A percentile compares a stretch with the other conserved stretches of the same genome.
Evolutionary conservation across 2,329 filamentous ascomycete genomes (phyloP).

Genomic region (Celoporthe dispersa): DNA sequence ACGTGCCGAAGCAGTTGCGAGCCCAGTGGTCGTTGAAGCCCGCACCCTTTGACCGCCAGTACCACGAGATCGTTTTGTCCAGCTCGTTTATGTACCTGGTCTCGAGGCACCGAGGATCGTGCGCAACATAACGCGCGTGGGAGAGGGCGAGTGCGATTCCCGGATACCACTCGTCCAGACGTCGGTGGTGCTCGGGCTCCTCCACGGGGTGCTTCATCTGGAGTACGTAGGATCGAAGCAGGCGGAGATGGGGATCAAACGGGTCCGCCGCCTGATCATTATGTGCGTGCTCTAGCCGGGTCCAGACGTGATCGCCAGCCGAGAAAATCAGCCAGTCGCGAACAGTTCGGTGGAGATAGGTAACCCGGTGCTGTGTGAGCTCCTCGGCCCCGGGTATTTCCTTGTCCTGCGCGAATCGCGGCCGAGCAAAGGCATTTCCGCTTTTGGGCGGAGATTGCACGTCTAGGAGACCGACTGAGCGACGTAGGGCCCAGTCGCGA

Average conservation of each 20-base stretch:
- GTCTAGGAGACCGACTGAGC: slow-evolving; percentile 21
- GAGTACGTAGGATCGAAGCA: slow-evolving; percentile 41
- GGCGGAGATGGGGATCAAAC: slow-evolving; percentile 40
- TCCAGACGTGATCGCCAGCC: slow-evolving; percentile 30
- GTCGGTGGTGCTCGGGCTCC: slow-evolving; percentile 42
- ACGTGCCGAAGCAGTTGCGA: slow-evolving; percentile 35
- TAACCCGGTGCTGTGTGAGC: slow-evolving; percentile 34
- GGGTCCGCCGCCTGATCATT: neutral
- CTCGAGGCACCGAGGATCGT: slow-evolving; percentile 31
- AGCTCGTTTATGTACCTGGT: slow-evolving; percentile 36
- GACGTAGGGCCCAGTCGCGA: slow-evolving; percentile 15
- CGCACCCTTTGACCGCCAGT: slow-evolving; percentile 36
- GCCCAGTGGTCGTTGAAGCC: slow-evolving; percentile 42
- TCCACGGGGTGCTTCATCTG: slow-evolving; percentile 41
- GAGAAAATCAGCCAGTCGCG: slow-evolving; percentile 40
- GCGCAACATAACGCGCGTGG: slow-evolving; percentile 38
- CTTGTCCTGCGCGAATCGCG: slow-evolving; percentile 5
- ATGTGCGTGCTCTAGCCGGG: slow-evolving; percentile 21
- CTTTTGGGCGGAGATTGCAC: slow-evolving; percentile 3
- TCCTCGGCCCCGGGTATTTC: slow-evolving; percentile 6
- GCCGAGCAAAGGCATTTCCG: slow-evolving; percentile 2
- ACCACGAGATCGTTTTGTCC: slow-evolving; percentile 37
- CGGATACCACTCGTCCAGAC: slow-evolving; percentile 45
- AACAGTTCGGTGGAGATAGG: slow-evolving; percentile 42
- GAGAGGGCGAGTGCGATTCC: slow-evolving; percentile 44